These are phyloP conservation scores for Colletotrichum plurivorum DNA, from an alignment of 2,329 filamentous ascomycete species.

Conservation along the genomic window DNA sequence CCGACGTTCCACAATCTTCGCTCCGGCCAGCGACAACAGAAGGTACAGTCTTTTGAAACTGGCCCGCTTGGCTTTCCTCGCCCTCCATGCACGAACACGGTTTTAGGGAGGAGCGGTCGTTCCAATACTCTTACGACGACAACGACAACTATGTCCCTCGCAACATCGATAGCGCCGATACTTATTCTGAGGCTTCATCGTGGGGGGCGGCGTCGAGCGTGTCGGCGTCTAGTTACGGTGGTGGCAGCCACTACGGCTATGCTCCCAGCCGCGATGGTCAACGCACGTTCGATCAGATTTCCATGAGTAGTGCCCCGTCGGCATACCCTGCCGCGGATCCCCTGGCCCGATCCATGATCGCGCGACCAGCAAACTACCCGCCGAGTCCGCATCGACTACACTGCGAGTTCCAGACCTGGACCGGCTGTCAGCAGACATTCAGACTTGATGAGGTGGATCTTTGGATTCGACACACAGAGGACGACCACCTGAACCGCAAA, in stretches of 20 bases:
- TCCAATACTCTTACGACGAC: no score
- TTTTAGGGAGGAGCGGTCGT: not conserved
- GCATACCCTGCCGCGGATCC: conserved; percentile 36
- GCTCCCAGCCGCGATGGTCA: not conserved
- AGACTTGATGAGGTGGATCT: conserved; percentile 50
- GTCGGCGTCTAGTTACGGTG: conserved; percentile 2
- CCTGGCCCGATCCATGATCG: not conserved
- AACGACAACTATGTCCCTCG: no score
- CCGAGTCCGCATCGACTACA: conserved; percentile 48
- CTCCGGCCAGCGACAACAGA: not conserved
- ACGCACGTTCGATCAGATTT: conserved; percentile 35
- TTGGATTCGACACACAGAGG: conserved; percentile 64
- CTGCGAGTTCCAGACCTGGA: conserved; percentile 61
- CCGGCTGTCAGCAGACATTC: conserved; percentile 56
- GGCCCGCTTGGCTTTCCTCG: not conserved
- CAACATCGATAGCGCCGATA: not conserved
- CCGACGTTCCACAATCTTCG: not conserved
- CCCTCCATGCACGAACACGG: conserved; percentile 8
- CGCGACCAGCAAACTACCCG: not conserved
- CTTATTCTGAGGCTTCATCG: conserved; percentile 17
- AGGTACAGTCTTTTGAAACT: not conserved
- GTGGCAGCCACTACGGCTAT: conserved; percentile 26
- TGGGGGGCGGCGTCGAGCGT: not conserved
- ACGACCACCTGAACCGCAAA: conserved; percentile 50
- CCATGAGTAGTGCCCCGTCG: conserved; percentile 43